A percentile compares a stretch with the other conserved stretches of the same genome.
Conservation (phyloP, 2,329 filamentous ascomycete species). For the Xylaria sp. region DNA sequence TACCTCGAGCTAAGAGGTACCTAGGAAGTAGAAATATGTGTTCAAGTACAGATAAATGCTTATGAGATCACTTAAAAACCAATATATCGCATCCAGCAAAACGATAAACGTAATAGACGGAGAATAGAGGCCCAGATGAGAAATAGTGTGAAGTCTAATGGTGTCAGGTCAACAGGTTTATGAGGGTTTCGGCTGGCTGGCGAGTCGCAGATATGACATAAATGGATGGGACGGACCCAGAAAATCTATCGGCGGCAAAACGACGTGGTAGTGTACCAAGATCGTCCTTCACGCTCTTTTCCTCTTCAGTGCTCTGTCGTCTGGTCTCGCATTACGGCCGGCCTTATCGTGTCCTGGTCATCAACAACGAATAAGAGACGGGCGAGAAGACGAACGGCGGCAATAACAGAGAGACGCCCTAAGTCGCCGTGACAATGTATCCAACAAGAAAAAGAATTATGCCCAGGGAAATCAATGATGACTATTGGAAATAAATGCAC, state of each 20-base stretch:
- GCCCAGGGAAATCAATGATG: constrained; percentile 1
- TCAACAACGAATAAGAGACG: constrained; percentile 28
- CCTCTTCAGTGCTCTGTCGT: not conserved
- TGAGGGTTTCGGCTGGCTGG: constrained; percentile 25
- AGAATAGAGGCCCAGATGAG: not conserved
- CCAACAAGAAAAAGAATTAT: constrained; percentile 6
- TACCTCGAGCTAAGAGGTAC: not conserved
- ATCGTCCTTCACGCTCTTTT: constrained; percentile 26
- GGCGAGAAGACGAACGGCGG: constrained; percentile 11
- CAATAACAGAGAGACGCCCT: constrained; percentile 11
- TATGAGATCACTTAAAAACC: not conserved
- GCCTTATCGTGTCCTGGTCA: constrained; percentile 35
- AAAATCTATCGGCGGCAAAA: constrained; percentile 38
- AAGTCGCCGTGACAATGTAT: constrained; percentile 3
- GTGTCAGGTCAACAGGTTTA: constrained; percentile 26
- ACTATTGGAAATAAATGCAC: constrained; percentile 13
- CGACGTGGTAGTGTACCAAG: constrained; percentile 32
- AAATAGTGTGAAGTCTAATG: constrained; percentile 15
- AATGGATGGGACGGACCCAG: constrained; percentile 33
- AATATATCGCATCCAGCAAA: not conserved
- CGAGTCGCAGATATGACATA: constrained; percentile 38
- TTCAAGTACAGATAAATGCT: constrained; percentile 1
- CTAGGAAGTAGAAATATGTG: not conserved
- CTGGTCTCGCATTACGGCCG: constrained; percentile 27
- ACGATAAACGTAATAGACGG: not conserved